Percentiles rank a stretch among this genome's conserved stretches.
phyloP scores from a whole-genome alignment of 345 rosid species.

The Rhizophora apiculata region DNA sequence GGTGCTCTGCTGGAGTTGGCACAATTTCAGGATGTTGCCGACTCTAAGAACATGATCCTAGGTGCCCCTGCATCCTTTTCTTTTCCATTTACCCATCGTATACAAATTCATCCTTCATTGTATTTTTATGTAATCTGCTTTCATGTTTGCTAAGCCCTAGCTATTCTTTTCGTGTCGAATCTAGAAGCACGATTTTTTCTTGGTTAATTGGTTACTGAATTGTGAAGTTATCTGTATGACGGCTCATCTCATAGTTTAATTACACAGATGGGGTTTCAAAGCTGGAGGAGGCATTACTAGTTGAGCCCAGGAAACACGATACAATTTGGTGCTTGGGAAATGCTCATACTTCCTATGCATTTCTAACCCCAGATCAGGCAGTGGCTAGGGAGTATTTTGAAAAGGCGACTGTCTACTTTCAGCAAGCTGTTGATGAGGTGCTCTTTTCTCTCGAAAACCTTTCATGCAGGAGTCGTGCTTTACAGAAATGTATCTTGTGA shows the following conservation, averaged over 20 bases:
- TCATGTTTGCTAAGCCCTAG: not conserved
- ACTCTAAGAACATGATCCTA: slow-evolving; percentile 67
- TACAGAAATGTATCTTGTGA: not conserved
- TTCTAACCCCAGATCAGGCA: slow-evolving; percentile 57
- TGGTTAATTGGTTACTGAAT: not conserved
- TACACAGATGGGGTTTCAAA: slow-evolving; percentile 67
- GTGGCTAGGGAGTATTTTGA: slow-evolving; percentile 63
- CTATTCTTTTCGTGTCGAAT: not conserved
- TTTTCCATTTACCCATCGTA: not conserved
- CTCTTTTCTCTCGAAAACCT: not conserved
- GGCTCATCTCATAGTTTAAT: not conserved
- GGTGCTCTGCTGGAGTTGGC: slow-evolving; percentile 81
- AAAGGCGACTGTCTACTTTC: slow-evolving; percentile 61
- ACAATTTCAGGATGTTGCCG: slow-evolving; percentile 64
- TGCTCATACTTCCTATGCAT: slow-evolving; percentile 73
- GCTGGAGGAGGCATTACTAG: slow-evolving; percentile 76
- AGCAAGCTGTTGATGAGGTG: slow-evolving; percentile 75
- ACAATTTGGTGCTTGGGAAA: slow-evolving; percentile 86
- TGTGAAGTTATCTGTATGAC: not conserved
- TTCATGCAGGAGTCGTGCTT: not conserved
- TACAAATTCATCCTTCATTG: not conserved
- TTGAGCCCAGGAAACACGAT: slow-evolving; percentile 58
- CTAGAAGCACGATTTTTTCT: not conserved
- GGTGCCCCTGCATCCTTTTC: slow-evolving; percentile 33
- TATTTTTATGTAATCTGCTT: not conserved